Evolutionary conservation across 2,329 filamentous ascomycete species (phyloP), one percentile per base, ranked within the genome.

Genomic region (Paraphoma chrysanthemicola): DNA sequence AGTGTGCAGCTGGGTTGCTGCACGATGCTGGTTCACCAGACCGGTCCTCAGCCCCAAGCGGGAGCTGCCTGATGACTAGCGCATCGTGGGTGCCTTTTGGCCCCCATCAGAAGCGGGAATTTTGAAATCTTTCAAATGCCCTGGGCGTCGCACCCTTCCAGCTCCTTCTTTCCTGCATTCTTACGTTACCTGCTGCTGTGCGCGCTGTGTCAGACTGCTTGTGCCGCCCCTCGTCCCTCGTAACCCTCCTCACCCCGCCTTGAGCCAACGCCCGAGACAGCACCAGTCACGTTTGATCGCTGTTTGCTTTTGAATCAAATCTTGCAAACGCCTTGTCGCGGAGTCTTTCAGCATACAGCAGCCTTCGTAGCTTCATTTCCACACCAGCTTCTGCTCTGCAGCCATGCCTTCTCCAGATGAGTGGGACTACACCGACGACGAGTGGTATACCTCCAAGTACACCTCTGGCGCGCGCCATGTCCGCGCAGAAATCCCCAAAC

Each of bases 391-490:
- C 41, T 29, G 7, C 18, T 10, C 29, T 45, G 17, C 58, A 52
- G 59, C 45, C 53, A 74, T 74, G 72, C 60, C 66, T 31, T 60
- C 53, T 18, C 54, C 66, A 58, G 62, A 67, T 51, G 63, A 59
- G 49, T 75, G 65, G 64, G 71, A 72, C 49, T 60, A 63, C 29
- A 54, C 56, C 52, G 70, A 71, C 42, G 70, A 73, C 47, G 73
- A 75, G 66, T 74, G 68, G 68, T 68, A 66, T 47, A 48, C 16
- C 43, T 47, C 49, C 48, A 62, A 42, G 17, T 60, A 64, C 48
- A 56, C 54, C 30, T 58, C 66, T 52, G 70, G 70, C 48, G 68
- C 70, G 43, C 73, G 74, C 61, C 72, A 76, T 70, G 69, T 76
- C 30, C 53, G 51, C 44, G 38, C 38, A 28, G 43, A 46, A 38